phyloP scores from a whole-genome alignment of 306 rosid species.

The Medicago arabica region DNA sequence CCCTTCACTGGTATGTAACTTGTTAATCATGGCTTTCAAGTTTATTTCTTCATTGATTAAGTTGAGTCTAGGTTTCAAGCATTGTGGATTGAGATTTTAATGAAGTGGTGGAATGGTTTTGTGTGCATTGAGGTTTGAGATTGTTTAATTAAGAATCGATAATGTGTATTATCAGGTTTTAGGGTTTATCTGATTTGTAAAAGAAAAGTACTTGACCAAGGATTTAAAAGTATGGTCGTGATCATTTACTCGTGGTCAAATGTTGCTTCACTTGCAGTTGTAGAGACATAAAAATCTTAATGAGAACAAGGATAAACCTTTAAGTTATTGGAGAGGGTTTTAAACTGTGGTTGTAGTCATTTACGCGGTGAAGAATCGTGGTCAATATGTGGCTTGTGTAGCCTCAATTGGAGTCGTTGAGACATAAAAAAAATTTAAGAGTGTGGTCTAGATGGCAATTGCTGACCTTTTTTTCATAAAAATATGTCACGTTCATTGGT shows the following conservation, averaged over 20 bases:
- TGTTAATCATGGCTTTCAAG: background rate
- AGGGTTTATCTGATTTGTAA: background rate
- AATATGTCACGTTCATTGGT: background rate
- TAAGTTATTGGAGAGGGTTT: background rate
- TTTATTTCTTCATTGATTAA: background rate
- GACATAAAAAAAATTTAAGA: background rate
- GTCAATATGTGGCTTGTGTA: background rate
- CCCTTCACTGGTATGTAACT: constrained; percentile 71
- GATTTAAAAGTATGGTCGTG: background rate
- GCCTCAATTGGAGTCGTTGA: background rate
- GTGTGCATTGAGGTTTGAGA: background rate
- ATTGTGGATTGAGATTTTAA: background rate
- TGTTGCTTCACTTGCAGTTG: background rate
- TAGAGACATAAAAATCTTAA: background rate
- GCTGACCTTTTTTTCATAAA: background rate
- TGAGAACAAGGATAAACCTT: no score
- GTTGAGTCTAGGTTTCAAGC: background rate
- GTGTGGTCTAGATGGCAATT: background rate
- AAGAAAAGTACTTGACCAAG: background rate
- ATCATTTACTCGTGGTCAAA: background rate
- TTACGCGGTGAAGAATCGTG: no score
- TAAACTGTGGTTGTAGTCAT: no score
- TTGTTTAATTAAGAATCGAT: background rate
- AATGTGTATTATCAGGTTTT: background rate
- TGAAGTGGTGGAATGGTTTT: background rate